These are phyloP conservation scores for Spatholobus suberectus DNA, from an alignment of 306 rosid genomes.

Conservation along the genomic window DNA sequence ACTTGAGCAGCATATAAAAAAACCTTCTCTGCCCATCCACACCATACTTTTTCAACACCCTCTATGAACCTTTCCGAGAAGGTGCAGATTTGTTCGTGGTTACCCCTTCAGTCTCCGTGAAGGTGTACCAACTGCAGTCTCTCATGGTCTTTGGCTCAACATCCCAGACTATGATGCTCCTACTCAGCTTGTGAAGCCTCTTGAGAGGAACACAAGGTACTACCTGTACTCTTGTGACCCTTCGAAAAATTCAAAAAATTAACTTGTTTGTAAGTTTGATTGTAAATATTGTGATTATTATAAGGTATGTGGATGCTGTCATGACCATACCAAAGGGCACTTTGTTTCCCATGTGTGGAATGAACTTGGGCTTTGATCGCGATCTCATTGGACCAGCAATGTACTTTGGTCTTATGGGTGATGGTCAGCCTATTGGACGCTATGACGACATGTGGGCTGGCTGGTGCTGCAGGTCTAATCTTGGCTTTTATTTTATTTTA, in stretches of 20 bases:
- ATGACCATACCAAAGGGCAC: constrained; percentile 60
- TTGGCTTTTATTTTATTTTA: constrained; percentile 22
- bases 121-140: constrained; percentile 74
- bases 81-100: constrained; percentile 72
- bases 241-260: background rate
- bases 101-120: constrained; percentile 79
- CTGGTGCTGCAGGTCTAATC: constrained; percentile 72
- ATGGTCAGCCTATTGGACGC: constrained; percentile 93
- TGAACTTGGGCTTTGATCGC: constrained; percentile 88
- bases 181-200: constrained; percentile 93
- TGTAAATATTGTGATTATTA: constrained; percentile 21
- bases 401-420: constrained; percentile 99
- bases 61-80: constrained; percentile 71
- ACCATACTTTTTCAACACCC: constrained; percentile 57
- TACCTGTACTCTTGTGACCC: background rate
- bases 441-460: constrained; percentile 99
- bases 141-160: constrained; percentile 83
- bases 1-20: constrained; percentile 54
- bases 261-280: background rate
- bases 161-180: constrained; percentile 89
- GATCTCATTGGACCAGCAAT: constrained; percentile 91
- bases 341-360: constrained; percentile 87
- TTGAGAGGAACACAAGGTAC: constrained; percentile 85
- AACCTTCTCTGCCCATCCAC: constrained; percentile 60
- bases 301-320: constrained; percentile 58